Evolutionary conservation across 2,329 filamentous ascomycete species (phyloP).

Genomic region (Colletotrichum sidae): DNA sequence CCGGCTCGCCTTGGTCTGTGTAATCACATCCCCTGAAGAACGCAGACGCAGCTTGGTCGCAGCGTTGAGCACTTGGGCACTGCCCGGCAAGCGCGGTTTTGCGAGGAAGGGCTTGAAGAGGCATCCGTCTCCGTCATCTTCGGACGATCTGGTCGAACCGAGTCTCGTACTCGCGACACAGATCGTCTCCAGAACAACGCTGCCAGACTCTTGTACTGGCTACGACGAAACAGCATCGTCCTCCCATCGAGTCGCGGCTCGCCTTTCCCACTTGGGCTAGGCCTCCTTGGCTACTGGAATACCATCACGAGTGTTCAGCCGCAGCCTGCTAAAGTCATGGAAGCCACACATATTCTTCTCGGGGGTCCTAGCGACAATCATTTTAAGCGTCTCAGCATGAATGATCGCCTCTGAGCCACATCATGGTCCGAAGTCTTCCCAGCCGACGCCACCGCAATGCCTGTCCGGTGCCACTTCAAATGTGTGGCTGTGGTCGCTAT

Average conservation of each 20-base stretch:
- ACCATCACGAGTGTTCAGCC: slow-evolving; percentile 11
- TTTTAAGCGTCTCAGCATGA: slow-evolving; percentile 29
- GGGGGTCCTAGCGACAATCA: slow-evolving; percentile 12
- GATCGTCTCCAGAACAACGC: slow-evolving; percentile 24
- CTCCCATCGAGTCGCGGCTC: slow-evolving; percentile 8
- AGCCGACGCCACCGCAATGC: slow-evolving; percentile 28
- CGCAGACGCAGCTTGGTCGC: slow-evolving; percentile 22
- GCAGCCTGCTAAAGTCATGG: slow-evolving; percentile 17
- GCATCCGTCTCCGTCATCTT: slow-evolving; percentile 18
- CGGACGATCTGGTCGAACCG: slow-evolving; percentile 35
- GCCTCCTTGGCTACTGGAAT: slow-evolving; percentile 7
- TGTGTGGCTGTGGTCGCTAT: slow-evolving; percentile 26
- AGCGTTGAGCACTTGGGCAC: slow-evolving; percentile 21
- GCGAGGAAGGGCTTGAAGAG: slow-evolving; percentile 10
- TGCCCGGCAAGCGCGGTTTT: slow-evolving; percentile 21
- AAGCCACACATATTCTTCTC: slow-evolving; percentile 14
- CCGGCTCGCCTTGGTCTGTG: slow-evolving; percentile 17
- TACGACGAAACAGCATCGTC: slow-evolving; percentile 32
- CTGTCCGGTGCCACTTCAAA: slow-evolving; percentile 17
- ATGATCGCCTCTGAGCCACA: slow-evolving; percentile 37
- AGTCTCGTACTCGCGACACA: slow-evolving; percentile 35
- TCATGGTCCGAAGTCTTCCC: slow-evolving; percentile 22
- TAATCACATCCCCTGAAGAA: slow-evolving; percentile 28
- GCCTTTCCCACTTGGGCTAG: slow-evolving; percentile 9
- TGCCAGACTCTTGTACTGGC: slow-evolving; percentile 26